Evolutionary conservation across 192 early-diverging fungal genomes (phyloP).

Genomic region (Coemansia sp.): DNA sequence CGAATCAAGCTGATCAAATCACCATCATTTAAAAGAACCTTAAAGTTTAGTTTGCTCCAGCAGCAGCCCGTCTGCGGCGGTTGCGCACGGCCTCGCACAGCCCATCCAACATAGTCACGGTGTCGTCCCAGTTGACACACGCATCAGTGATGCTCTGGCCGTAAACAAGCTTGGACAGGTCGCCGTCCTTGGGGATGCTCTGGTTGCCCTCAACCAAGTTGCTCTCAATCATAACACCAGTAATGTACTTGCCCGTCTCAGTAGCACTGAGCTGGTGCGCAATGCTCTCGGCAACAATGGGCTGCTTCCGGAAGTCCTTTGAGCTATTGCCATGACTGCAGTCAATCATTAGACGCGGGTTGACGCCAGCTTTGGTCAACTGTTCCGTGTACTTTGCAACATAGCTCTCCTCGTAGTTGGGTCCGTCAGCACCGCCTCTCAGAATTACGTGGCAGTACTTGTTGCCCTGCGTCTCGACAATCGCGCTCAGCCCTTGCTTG

Average conservation of each 20-base stretch:
- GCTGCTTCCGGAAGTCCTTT: constrained; percentile 85
- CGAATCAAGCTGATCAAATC: not conserved
- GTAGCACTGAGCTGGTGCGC: constrained; percentile 63
- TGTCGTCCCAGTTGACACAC: constrained; percentile 90
- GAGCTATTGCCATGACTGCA: constrained; percentile 93
- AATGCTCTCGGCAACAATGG: constrained; percentile 73
- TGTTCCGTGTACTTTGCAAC: constrained; percentile 61
- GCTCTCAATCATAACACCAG: constrained; percentile 96
- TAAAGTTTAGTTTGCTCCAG: constrained; percentile 8
- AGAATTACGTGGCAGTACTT: constrained; percentile 91
- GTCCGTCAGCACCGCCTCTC: constrained; percentile 80
- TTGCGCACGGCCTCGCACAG: constrained; percentile 72
- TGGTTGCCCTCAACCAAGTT: constrained; percentile 86
- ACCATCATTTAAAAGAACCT: not conserved
- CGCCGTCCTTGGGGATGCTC: constrained; percentile 73
- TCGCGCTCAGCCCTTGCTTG: constrained; percentile 80
- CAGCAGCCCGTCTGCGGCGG: constrained; percentile 57
- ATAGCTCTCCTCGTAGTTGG: constrained; percentile 84
- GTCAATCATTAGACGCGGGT: constrained; percentile 83
- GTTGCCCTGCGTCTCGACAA: constrained; percentile 87
- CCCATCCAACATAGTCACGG: constrained; percentile 71
- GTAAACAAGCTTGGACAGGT: constrained; percentile 70
- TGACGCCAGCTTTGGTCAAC: constrained; percentile 60
- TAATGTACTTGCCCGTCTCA: constrained; percentile 70
- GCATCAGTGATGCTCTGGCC: constrained; percentile 92